phyloP scores from a whole-genome alignment of 2,329 filamentous ascomycete species.

The Arthrinium puccinioides region DNA sequence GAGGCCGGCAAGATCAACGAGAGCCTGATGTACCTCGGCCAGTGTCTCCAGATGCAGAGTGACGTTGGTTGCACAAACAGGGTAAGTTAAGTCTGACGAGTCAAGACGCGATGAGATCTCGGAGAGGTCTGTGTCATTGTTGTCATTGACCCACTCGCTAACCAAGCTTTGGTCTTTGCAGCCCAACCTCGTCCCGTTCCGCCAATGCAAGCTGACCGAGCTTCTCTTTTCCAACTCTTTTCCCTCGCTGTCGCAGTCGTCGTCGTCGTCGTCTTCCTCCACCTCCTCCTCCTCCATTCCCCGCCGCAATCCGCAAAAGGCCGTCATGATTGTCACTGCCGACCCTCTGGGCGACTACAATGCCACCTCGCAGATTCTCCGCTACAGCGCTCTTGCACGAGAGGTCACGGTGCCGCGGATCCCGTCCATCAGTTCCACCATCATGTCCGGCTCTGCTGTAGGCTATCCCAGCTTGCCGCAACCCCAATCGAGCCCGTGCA shows the following conservation, averaged over 20 bases:
- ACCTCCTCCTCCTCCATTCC: conserved; percentile 20
- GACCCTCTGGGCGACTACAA: conserved; percentile 93
- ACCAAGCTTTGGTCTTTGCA: conserved; percentile 24
- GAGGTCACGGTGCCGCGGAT: conserved; percentile 89
- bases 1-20: conserved; percentile 99
- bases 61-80: conserved; percentile 68
- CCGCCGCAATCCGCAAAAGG: conserved; percentile 69
- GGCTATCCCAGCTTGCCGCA: conserved; percentile 9
- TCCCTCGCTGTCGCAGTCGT: conserved; percentile 50
- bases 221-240: conserved; percentile 84
- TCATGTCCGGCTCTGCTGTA: conserved; percentile 32
- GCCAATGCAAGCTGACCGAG: conserved; percentile 81
- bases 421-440: conserved; percentile 72
- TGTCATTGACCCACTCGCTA: neutral
- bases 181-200: conserved; percentile 69
- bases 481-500: conserved; percentile 13
- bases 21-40: conserved; percentile 94
- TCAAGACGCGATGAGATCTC: too few relatives aligned
- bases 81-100: conserved; percentile 36
- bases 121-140: conserved; percentile 2
- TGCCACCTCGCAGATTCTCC: conserved; percentile 89
- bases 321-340: conserved; percentile 92
- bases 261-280: conserved; percentile 25
- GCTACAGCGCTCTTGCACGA: conserved; percentile 86
- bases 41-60: conserved; percentile 93